Evolutionary conservation across 176 grass and related monocot species (phyloP).

Genomic region (Oryza glaberrima): DNA sequence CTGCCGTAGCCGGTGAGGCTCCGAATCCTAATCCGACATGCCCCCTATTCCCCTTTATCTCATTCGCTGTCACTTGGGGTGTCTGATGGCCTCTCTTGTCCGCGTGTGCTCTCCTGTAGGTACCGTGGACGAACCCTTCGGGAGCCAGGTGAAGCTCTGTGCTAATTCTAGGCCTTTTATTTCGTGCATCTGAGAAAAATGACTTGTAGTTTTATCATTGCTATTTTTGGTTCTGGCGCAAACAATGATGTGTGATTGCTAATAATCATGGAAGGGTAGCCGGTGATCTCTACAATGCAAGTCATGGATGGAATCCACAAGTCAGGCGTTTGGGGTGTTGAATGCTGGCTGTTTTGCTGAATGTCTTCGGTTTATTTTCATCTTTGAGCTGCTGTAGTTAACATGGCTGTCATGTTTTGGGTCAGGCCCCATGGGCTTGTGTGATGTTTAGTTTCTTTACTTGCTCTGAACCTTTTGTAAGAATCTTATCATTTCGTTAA

Average conservation of each 20-base stretch:
- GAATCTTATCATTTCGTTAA: too few relatives aligned
- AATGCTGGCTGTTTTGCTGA: too few relatives aligned
- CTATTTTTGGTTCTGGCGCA: not conserved
- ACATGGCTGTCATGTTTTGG: too few relatives aligned
- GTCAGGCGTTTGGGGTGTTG: too few relatives aligned
- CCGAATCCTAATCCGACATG: conserved; percentile 1
- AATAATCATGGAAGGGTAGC: not conserved
- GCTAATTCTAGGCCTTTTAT: conserved; percentile 13
- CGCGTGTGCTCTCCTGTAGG: conserved; percentile 45
- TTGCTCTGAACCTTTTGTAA: too few relatives aligned
- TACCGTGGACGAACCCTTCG: conserved; percentile 62
- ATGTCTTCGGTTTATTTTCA: too few relatives aligned
- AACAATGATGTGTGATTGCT: not conserved
- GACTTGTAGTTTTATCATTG: not conserved
- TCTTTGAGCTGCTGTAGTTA: too few relatives aligned
- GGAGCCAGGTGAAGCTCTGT: conserved; percentile 59
- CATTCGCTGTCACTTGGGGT: not conserved
- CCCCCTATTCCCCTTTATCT: not conserved
- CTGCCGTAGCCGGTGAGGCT: conserved; percentile 42
- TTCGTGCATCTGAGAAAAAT: conserved; percentile 19
- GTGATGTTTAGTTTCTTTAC: too few relatives aligned
- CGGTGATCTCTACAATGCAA: too few relatives aligned
- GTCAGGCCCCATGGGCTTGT: too few relatives aligned
- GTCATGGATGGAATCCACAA: too few relatives aligned
- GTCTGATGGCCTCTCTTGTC: conserved; percentile 8